A percentile compares a stretch with the other conserved stretches of the same genome.
These are phyloP conservation scores for Canavalia ensiformis DNA, from an alignment of 306 rosid genomes.

Conservation along the genomic window DNA sequence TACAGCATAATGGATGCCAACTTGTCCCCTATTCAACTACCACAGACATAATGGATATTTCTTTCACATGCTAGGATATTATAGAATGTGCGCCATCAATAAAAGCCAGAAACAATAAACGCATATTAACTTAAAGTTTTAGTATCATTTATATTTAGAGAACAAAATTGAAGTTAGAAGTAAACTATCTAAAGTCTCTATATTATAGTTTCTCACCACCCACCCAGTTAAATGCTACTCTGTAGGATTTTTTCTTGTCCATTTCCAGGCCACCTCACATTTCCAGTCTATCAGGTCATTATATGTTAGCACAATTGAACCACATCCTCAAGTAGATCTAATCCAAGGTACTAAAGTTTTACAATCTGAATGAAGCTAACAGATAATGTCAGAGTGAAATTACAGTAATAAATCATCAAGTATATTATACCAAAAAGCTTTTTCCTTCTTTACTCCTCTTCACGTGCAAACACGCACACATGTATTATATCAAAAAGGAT, in stretches of 20 bases:
- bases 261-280: slow-evolving; percentile 31
- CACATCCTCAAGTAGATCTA: background rate
- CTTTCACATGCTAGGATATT: slow-evolving; percentile 40
- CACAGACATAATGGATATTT: slow-evolving; percentile 29
- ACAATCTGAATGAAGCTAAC: slow-evolving; percentile 27
- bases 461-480: background rate
- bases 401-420: slow-evolving; percentile 42
- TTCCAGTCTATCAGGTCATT: slow-evolving; percentile 37
- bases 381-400: slow-evolving; percentile 31
- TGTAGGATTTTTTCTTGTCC: slow-evolving; percentile 11
- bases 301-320: background rate
- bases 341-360: slow-evolving; percentile 17
- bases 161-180: slow-evolving; percentile 37
- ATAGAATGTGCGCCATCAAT: slow-evolving; percentile 20
- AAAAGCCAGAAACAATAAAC: slow-evolving; percentile 26
- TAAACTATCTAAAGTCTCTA: slow-evolving; percentile 15
- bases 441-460: slow-evolving; percentile 8
- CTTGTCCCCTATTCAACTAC: slow-evolving; percentile 34
- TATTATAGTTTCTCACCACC: slow-evolving; percentile 20
- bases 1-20: slow-evolving; percentile 26
- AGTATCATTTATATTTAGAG: slow-evolving; percentile 20
- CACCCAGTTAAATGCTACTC: slow-evolving; percentile 13
- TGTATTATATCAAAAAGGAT: slow-evolving; percentile 27
- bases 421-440: slow-evolving; percentile 9
- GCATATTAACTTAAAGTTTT: slow-evolving; percentile 25